Evolutionary conservation across 2,329 filamentous ascomycete genomes (phyloP), one percentile per base, ranked within the genome.

Genomic region (Alternaria burnsii): DNA sequence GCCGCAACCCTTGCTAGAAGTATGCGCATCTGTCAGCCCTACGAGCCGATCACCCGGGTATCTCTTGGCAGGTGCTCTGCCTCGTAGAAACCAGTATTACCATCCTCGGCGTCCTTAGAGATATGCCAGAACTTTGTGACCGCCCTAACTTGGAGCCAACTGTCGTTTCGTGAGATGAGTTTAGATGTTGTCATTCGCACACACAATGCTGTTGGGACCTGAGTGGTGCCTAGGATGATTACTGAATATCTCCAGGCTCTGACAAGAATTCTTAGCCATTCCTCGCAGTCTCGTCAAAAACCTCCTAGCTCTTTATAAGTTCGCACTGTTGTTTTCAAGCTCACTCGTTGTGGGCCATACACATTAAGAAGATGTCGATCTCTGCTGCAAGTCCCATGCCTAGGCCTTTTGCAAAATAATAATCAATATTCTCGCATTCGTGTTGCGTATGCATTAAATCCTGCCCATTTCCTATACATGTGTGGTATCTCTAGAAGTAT

Each of bases 401-500:
- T 38, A 20, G 5, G 20, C 36, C 16, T 30, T 24, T 40, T 30
- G 8, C n/a, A 16, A 9, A n/a, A 16, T 8, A 8, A 5, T 43
- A 43, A 48, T 20, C 30, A 44, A 46, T 46, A 52, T 18, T n/a
- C 40, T 16, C 16, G 30, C 26, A 28, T 20, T 50, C 36, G 30
- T 40, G 40, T 32, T 26, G 20, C 30, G 52, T 6, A 12, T 38
- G 32, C 58, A 26, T 47, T 28, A 51, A 16, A n/a, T 16, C 50
- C 51, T 51, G 20, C 18, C 16, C 52, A 40, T 56, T 46, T 24
- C 26, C 14, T 18, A 11, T 55, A 38, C 44, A 48, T 26, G 54
- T 55, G 55, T 61, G 58, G 61, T 63, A 63, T 63, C 61, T 61
- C 54, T 55, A 55, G n/a, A 55, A 55, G 8, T 52, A 46, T 42